Evolutionary conservation across 2,329 filamentous ascomycete genomes (phyloP), one percentile per base, ranked within the genome.

Genomic region (Beauveria pseudobassiana): DNA sequence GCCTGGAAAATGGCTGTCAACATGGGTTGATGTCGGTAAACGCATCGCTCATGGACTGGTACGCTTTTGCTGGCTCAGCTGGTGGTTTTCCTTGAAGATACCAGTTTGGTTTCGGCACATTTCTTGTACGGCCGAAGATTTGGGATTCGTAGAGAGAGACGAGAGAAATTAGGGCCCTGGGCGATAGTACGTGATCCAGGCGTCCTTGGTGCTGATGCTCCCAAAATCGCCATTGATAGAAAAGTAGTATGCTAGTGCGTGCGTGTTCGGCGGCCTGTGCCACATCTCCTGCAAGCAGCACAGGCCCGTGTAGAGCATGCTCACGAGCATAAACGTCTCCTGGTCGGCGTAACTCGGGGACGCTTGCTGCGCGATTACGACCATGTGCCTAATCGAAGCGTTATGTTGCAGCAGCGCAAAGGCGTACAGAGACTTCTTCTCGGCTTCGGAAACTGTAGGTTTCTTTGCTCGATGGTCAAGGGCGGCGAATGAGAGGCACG

Each of bases 211-310:
- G 46, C 14, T 51, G 56, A 16, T 59, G 58, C 12, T 54, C 49
- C 58, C 58, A 60, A 18, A 60, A 60, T 3, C 30, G 49, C 58
- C 58, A 60, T 22, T 54, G 49, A 48, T 60, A 60, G 20, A 60
- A 60, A 6, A 53, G 49, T 3, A 45, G n/a, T 34, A 60, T 46
- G 20, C 49, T 40, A 18, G 40, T 54, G 18, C 40, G 49, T 7
- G 50, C 42, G 10, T 60, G 58, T 18, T 53, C 42, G 4, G 50
- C 24, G 16, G 58, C 58, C 16, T 53, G 58, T 20, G 49, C 14
- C 6, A 60, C 49, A 30, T 60, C 58, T 6, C 58, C 14, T 60
- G 58, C 26, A 60, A 20, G 12, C 38, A 53, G 18, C 58, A 60
- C 9, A 60, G 49, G 3, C 58, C 58, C 12, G 58, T 60, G 30